These are phyloP conservation scores for Kodamaea fukazawae DNA, from an alignment of 805 yeast species.

Conservation along the genomic window DNA sequence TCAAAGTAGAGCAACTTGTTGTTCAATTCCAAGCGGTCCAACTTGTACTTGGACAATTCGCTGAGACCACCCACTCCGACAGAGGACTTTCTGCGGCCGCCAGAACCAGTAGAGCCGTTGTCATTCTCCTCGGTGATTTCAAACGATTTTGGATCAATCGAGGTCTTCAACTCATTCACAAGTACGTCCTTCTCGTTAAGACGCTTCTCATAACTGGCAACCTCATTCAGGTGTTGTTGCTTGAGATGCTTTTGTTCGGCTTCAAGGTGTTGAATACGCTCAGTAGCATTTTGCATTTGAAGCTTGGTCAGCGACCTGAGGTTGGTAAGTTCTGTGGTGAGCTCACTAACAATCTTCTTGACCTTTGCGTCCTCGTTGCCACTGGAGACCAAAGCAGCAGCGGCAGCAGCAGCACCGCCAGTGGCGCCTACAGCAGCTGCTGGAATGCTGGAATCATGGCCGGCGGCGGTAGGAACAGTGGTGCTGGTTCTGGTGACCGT, in stretches of 20 bases:
- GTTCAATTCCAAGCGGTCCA: conserved; percentile 43
- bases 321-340: conserved; percentile 31
- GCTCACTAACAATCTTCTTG: conserved; percentile 30
- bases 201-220: conserved; percentile 17
- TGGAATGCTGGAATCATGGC: background rate
- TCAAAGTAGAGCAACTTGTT: conserved; percentile 44
- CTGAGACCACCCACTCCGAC: conserved; percentile 13
- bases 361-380: conserved; percentile 24
- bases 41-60: conserved; percentile 38
- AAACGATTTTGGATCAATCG: conserved; percentile 25
- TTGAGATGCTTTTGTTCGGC: conserved; percentile 17
- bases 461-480: background rate
- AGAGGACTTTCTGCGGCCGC: conserved; percentile 2
- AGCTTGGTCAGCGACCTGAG: conserved; percentile 34
- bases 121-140: conserved; percentile 18
- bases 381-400: conserved; percentile 2
- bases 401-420: conserved; percentile 5
- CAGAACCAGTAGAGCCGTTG: background rate
- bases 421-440: background rate
- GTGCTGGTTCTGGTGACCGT: conserved; percentile 1
- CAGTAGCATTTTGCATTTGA: conserved; percentile 58
- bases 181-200: conserved; percentile 30
- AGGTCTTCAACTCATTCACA: conserved; percentile 29
- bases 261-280: conserved; percentile 50
- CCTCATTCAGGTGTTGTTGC: conserved; percentile 11